phyloP scores from a whole-genome alignment of 208 protist species.

The Leishmania guyanensis region DNA sequence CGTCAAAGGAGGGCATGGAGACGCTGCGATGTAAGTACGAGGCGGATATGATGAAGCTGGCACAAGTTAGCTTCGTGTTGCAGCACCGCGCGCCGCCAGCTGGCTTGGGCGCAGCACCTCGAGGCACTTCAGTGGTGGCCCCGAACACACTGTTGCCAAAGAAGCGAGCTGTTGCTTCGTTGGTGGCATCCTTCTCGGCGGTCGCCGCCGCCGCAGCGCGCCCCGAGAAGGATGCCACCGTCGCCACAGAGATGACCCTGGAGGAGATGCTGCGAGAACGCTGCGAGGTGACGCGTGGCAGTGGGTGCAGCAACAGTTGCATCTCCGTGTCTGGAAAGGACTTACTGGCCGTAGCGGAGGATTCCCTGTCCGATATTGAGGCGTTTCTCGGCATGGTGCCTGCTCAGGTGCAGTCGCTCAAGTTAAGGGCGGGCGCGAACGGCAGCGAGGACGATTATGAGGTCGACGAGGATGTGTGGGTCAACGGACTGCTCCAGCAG shows the following conservation, averaged over 20 bases:
- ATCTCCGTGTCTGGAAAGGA: neutral
- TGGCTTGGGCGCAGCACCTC: neutral
- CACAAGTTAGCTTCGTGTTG: conserved; percentile 20
- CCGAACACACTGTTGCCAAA: conserved; percentile 22
- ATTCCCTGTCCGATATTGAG: conserved; percentile 33
- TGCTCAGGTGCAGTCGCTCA: conserved; percentile 14
- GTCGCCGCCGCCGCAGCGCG: neutral
- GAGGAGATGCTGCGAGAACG: conserved; percentile 20
- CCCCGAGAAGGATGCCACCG: neutral
- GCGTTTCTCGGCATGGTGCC: conserved; percentile 25
- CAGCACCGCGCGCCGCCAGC: neutral
- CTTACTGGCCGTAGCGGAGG: neutral
- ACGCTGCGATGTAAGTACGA: conserved; percentile 20
- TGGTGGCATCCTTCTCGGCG: neutral
- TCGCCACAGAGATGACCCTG: conserved; percentile 14
- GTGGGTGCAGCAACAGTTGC: neutral
- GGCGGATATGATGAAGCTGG: conserved; percentile 13
- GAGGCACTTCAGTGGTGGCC: conserved; percentile 16
- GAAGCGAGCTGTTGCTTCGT: neutral
- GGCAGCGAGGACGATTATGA: neutral
- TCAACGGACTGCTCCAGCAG: conserved; percentile 23
- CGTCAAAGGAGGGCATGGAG: conserved; percentile 8
- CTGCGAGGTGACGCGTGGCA: neutral
- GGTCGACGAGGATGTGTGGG: conserved; percentile 12
- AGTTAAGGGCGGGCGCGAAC: neutral